These are phyloP conservation scores for Penicillium antarcticum DNA, from an alignment of 495 filamentous ascomycete genomes.

Conservation along the genomic window DNA sequence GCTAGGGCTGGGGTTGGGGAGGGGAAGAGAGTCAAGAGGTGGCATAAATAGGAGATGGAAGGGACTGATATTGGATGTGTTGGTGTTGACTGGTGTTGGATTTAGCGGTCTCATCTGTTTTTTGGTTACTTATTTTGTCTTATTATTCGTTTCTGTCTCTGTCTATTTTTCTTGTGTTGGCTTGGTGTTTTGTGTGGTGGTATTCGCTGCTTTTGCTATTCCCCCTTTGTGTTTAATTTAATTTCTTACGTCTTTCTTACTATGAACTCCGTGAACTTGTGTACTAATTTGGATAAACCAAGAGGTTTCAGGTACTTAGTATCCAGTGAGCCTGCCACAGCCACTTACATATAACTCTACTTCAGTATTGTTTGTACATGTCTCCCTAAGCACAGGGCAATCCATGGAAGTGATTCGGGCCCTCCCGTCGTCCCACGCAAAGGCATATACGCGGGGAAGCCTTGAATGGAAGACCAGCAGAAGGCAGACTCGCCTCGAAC, in stretches of 20 bases:
- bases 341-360: too few species aligned
- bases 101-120: not conserved
- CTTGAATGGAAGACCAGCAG: too few species aligned
- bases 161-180: constrained; percentile 3
- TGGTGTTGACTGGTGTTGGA: not conserved
- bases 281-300: too few species aligned
- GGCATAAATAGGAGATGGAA: constrained; percentile 30
- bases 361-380: too few species aligned
- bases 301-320: too few species aligned
- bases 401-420: too few species aligned
- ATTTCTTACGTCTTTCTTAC: constrained; percentile 2
- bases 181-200: constrained; percentile 1
- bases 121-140: not conserved
- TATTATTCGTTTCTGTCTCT: constrained; percentile 2
- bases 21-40: constrained; percentile 26
- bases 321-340: too few species aligned
- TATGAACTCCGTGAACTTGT: not conserved
- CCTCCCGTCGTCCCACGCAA: too few species aligned
- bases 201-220: constrained; percentile 13
- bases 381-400: too few species aligned
- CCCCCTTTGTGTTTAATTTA: constrained; percentile 13
- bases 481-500: too few species aligned
- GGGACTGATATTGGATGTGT: not conserved
- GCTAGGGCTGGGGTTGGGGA: constrained; percentile 15
- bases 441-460: too few species aligned